Base-by-base conservation (phyloP, 495 filamentous ascomycete genomes). In the Penicillium tannophilum region DNA sequence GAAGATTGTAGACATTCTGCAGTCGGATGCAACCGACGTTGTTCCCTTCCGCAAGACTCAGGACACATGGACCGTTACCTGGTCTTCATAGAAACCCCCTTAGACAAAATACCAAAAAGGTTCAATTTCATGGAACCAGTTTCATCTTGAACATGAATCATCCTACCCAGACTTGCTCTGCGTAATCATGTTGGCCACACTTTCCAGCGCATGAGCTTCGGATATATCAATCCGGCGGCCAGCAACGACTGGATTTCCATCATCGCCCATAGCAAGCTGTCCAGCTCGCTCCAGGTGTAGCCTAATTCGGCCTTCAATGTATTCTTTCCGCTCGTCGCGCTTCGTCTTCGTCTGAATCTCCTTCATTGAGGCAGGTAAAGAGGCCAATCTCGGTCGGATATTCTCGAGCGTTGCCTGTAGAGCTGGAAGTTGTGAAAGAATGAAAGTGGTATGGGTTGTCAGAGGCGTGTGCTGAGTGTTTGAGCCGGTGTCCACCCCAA, bases 391-490 rank as follows among this genome's bases (percentile, higher is more conserved):
- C 0, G 83, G 84, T 19, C 86, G 77, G 53, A 98, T 72, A 23
- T 83, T 76, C 3, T 79, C 75, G 0, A 91, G 79, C 4, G 92
- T 76, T 4, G 82, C 75, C 52, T 90, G 84, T 28, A 98, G 79
- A 0, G 88, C 84, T 11, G 90, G 89, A 11, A 97, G 79, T 72
- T 98, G 94, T 1, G 87, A 88, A 17, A 91, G 73, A 4, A 88
- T 86, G 68, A 97, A 97, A 3, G 83, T 84, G 0, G 92, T 86
- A 6, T 91, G 88, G 0, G 90, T 92, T 14, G 86, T 87, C 0
- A 94, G 72, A 77, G 52, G 80, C 12, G 67, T 73, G 50, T 74
- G 77, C 47, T 72, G 64, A 35, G 60, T 62, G 59, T 68, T 78
- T 10, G 70, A 59, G 48, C 71, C 75, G 16, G 71, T 61, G 53